Conservation (phyloP, 306 rosid genomes). For the Castanea sativa region DNA sequence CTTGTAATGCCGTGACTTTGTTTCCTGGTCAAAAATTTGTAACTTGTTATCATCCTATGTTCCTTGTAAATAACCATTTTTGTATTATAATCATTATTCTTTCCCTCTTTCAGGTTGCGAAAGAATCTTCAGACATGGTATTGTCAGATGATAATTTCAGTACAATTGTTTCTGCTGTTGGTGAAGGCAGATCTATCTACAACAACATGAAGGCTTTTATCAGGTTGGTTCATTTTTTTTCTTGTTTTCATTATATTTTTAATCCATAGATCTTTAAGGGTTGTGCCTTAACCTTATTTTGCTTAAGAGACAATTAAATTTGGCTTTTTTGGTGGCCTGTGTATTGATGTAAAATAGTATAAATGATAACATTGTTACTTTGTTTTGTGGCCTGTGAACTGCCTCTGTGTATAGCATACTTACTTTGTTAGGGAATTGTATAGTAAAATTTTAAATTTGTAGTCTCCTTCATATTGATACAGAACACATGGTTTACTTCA, state of each 20-base stretch:
- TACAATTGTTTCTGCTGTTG: conserved; percentile 91
- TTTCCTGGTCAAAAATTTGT: neutral
- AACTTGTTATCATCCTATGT: neutral
- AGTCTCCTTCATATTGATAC: neutral
- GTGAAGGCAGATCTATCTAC: conserved; percentile 96
- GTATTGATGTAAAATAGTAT: neutral
- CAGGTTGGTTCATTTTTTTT: conserved; percentile 41
- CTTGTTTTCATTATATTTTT: neutral
- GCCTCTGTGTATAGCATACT: too few relatives aligned
- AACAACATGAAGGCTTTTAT: conserved; percentile 93
- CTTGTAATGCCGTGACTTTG: neutral
- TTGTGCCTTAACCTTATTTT: neutral
- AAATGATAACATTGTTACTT: neutral
- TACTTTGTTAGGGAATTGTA: too few relatives aligned
- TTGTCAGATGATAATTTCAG: conserved; percentile 94
- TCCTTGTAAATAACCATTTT: neutral
- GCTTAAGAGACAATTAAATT: neutral
- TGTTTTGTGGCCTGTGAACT: neutral
- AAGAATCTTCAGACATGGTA: conserved; percentile 98
- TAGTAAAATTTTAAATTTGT: neutral
- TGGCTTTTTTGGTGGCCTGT: neutral
- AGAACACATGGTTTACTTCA: neutral
- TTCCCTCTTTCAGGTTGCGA: conserved; percentile 66
- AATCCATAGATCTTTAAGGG: neutral
- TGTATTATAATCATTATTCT: neutral